These are phyloP conservation scores for Trichoderma afroharzianum DNA, from an alignment of 2,329 filamentous ascomycete species.

Conservation along the genomic window DNA sequence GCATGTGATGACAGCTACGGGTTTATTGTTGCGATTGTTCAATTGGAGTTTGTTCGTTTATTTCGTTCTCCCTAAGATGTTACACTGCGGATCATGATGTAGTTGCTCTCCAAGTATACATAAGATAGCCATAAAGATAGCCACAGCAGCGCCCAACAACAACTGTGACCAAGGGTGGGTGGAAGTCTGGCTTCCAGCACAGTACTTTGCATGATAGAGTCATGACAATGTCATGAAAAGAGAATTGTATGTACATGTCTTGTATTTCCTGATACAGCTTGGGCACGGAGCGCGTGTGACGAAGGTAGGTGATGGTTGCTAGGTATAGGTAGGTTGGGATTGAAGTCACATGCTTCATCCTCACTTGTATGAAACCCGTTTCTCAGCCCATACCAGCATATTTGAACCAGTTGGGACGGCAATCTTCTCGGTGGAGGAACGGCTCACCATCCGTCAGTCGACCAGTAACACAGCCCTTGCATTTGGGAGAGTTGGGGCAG, in stretches of 20 bases:
- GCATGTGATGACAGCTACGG: not conserved
- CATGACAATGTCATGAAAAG: not conserved
- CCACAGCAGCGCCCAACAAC: not conserved
- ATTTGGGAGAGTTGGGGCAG: slow-evolving; percentile 95
- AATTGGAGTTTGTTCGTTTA: not conserved
- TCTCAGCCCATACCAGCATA: slow-evolving; percentile 74
- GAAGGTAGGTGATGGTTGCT: not conserved
- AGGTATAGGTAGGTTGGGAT: not conserved
- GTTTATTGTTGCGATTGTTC: not conserved
- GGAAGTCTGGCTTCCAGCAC: not conserved
- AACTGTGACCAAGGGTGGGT: not conserved
- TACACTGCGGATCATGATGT: not conserved
- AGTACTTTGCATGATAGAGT: not conserved
- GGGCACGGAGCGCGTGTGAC: not conserved
- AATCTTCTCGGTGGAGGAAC: slow-evolving; percentile 87
- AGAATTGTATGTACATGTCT: not conserved
- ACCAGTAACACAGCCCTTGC: slow-evolving; percentile 79
- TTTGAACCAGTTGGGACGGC: slow-evolving; percentile 95
- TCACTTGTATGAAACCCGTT: not conserved
- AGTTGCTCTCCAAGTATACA: not conserved
- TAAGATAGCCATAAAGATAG: not conserved
- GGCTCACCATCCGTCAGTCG: slow-evolving; percentile 84
- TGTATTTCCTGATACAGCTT: not conserved
- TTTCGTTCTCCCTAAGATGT: not conserved
- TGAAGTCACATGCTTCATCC: not conserved